These are phyloP conservation scores for Taiwanofungus camphoratus DNA, from an alignment of 1,284 basidiomycete genomes.

Conservation along the genomic window DNA sequence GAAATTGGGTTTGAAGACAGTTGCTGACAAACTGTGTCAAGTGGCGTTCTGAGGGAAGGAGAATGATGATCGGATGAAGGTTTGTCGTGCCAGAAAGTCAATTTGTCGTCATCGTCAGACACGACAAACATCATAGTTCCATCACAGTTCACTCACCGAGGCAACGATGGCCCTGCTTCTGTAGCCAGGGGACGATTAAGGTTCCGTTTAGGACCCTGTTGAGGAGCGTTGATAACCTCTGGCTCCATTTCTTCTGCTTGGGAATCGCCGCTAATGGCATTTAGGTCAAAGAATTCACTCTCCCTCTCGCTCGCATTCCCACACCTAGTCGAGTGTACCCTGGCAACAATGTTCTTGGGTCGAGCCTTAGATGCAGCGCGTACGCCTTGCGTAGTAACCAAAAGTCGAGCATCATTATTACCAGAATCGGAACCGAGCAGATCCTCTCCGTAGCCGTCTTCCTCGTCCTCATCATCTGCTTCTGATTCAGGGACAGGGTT, in stretches of 20 bases:
- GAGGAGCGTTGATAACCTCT: no score
- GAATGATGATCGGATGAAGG: no score
- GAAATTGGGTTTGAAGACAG: no score
- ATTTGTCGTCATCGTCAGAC: no score
- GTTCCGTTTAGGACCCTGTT: no score
- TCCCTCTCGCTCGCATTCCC: constrained; percentile 9
- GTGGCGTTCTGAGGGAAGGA: no score
- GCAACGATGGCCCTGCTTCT: no score
- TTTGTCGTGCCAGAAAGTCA: no score
- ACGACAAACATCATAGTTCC: no score
- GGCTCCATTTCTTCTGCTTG: constrained; percentile 15
- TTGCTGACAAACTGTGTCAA: no score
- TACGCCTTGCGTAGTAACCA: not conserved
- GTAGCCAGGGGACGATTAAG: no score
- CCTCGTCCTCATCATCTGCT: constrained; percentile 27
- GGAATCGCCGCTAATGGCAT: constrained; percentile 24
- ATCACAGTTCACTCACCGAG: no score
- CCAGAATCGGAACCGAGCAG: not conserved
- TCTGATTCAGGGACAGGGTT: constrained; percentile 22
- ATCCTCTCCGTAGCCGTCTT: constrained; percentile 12
- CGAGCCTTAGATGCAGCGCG: not conserved
- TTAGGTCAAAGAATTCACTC: constrained; percentile 29
- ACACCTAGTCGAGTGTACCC: not conserved
- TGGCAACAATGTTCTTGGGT: constrained; percentile 6
- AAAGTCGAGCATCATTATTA: not conserved